Evolutionary conservation across 2,329 filamentous ascomycete genomes (phyloP), one percentile per base, ranked within the genome.

Genomic region (Sphaerulina musiva): DNA sequence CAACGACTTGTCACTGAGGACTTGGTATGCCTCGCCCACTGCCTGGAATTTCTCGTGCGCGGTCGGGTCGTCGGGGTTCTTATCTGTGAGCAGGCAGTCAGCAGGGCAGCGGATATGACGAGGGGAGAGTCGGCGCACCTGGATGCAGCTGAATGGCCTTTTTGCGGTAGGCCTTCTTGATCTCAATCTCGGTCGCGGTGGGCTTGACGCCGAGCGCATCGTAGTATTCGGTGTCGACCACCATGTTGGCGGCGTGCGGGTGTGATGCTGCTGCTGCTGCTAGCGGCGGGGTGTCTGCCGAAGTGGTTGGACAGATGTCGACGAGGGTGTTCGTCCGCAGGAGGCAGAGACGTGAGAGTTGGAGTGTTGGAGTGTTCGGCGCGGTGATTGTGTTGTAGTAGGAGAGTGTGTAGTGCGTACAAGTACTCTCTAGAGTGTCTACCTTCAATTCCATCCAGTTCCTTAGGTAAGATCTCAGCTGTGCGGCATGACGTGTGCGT

Each of bases 141-240:
- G 89, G 89, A 72, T 96, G 92, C 67, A 95, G 89, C 63, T 91
- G 82, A 72, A 97, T 96, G 64, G 93, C 93, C 31, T 84, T 81
- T 78, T 95, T 95, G 60, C 87, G 81, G 73, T 95, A 95, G 55
- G 84, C 93, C 72, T 97, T 98, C 73, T 96, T 97, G 72, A 98
- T 95, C 62, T 97, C 92, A 69, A 96, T 92, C 73, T 95, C 89
- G 32, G 84, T 80, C 29, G 91, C 89, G 58, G 84, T 82, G 40
- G 92, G 83, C 72, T 87, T 86, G 74, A 96, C 77, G 69, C 79
- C 78, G 66, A 98, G 79, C 58, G 83, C 80, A 72, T 97, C 89
- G 78, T 98, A 98, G 63, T 97, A 85, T 74, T 93, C 95, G 52
- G 88, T 93, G 77, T 97, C 92, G 67, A 88, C 88, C 65, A 95